Conservation (phyloP, 2,329 filamentous ascomycete species). For the Aureobasidium zeae region DNA sequence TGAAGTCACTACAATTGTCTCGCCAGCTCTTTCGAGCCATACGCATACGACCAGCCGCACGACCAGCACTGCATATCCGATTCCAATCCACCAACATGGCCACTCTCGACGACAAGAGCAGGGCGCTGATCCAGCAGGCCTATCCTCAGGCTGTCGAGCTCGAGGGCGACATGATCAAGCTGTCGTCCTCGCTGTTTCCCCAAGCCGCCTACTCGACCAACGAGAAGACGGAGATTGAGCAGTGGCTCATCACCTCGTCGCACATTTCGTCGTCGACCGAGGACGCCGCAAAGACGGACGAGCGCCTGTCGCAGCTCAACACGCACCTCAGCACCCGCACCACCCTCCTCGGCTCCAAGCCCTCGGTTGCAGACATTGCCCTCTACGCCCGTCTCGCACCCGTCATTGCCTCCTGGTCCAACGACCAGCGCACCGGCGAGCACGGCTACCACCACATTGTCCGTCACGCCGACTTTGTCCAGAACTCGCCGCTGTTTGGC, state of each 20-base stretch:
- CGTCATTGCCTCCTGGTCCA: constrained; percentile 65
- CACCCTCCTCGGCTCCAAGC: constrained; percentile 81
- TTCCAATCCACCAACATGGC: constrained; percentile 23
- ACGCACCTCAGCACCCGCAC: constrained; percentile 78
- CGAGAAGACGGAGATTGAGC: constrained; percentile 78
- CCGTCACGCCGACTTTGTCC: constrained; percentile 85
- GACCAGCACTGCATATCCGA: not conserved
- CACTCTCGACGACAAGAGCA: constrained; percentile 26
- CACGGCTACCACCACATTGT: constrained; percentile 85
- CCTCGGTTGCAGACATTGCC: constrained; percentile 76
- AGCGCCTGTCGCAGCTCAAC: constrained; percentile 72
- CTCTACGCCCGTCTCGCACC: constrained; percentile 72
- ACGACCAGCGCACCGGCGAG: constrained; percentile 83
- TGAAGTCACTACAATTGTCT: constrained; percentile 21
- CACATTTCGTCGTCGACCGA: constrained; percentile 55
- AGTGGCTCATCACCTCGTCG: constrained; percentile 74
- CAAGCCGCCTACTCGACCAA: constrained; percentile 53
- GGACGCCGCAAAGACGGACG: constrained; percentile 47
- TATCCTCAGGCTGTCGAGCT: constrained; percentile 27
- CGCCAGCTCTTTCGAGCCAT: constrained; percentile 21
- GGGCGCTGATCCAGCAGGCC: constrained; percentile 26
- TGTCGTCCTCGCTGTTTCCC: constrained; percentile 28
- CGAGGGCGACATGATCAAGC: constrained; percentile 27
- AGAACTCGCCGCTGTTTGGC: constrained; percentile 67
- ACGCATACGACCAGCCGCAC: not conserved